These are phyloP conservation scores for Cymodocea nodosa DNA, from an alignment of 116 monocot species.

Conservation along the genomic window DNA sequence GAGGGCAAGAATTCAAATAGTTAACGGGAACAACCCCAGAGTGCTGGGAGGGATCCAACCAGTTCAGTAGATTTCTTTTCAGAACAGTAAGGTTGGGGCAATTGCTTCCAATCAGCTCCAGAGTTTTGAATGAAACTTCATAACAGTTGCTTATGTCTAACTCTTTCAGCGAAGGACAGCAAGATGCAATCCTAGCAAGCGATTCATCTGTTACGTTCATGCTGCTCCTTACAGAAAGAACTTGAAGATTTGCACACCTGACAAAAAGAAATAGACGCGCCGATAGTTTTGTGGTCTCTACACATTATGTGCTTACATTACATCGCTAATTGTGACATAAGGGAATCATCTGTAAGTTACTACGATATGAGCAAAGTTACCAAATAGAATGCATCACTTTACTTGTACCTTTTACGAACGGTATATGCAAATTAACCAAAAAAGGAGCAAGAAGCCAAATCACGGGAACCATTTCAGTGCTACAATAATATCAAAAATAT, in stretches of 20 bases:
- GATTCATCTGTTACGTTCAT: conserved; percentile 50
- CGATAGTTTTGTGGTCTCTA: neutral
- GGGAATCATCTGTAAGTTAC: too few species aligned
- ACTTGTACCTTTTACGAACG: too few species aligned
- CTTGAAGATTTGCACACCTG: conserved; percentile 53
- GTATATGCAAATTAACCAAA: too few species aligned
- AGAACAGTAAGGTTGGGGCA: conserved; percentile 53
- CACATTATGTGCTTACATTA: neutral
- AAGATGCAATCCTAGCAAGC: conserved; percentile 39
- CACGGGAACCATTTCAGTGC: too few species aligned
- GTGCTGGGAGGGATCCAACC: conserved; percentile 95
- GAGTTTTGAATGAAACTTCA: conserved; percentile 64
- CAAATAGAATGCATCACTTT: too few species aligned
- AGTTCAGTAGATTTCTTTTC: conserved; percentile 73
- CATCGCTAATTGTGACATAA: too few species aligned
- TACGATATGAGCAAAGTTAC: too few species aligned
- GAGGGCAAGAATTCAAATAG: conserved; percentile 60
- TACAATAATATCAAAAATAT: too few species aligned
- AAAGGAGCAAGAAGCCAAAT: too few species aligned
- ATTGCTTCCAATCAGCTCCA: conserved; percentile 51
- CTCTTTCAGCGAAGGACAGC: conserved; percentile 49
- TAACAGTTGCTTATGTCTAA: conserved; percentile 82
- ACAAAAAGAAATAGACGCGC: neutral
- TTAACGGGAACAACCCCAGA: conserved; percentile 59
- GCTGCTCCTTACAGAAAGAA: conserved; percentile 61